Evolutionary conservation across 208 protist genomes (phyloP).

Genomic region (Acanthamoeba lenticulata): DNA sequence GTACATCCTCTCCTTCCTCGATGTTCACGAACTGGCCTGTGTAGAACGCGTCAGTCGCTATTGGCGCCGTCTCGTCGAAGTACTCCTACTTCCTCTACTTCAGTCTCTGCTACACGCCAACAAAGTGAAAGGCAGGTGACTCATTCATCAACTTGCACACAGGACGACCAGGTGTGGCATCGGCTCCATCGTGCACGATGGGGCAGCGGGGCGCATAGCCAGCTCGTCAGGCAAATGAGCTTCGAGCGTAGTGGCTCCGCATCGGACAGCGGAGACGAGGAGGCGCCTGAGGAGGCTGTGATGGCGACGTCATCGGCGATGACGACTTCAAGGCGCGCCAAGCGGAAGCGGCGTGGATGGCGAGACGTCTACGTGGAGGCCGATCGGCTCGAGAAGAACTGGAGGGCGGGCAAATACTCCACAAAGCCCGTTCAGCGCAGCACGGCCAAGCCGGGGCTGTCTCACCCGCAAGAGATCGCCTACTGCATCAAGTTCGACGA

Average conservation of each 20-base stretch:
- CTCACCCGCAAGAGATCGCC: background rate
- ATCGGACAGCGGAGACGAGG: background rate
- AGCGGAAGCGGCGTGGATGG: constrained; percentile 15
- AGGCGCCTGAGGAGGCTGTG: background rate
- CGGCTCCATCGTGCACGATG: background rate
- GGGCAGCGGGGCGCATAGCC: background rate
- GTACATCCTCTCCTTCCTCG: constrained; percentile 47
- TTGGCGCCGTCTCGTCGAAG: constrained; percentile 12
- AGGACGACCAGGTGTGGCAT: background rate
- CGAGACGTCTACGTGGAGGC: background rate
- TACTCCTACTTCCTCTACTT: background rate
- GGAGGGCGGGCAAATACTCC: background rate
- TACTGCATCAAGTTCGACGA: constrained; percentile 47
- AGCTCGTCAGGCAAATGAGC: background rate
- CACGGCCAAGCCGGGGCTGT: no score
- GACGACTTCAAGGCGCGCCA: background rate
- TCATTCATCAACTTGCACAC: background rate
- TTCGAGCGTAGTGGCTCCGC: background rate
- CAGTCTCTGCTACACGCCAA: no score
- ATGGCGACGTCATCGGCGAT: background rate
- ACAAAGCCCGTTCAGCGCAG: background rate
- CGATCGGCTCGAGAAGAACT: background rate
- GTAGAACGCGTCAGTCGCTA: background rate
- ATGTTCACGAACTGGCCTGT: background rate
- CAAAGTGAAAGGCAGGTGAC: background rate